Percentiles rank a stretch among this genome's conserved stretches.
These are phyloP conservation scores for Paratinospora sagittata DNA, from an alignment of 164 flowering plant genomes.

Conservation along the genomic window DNA sequence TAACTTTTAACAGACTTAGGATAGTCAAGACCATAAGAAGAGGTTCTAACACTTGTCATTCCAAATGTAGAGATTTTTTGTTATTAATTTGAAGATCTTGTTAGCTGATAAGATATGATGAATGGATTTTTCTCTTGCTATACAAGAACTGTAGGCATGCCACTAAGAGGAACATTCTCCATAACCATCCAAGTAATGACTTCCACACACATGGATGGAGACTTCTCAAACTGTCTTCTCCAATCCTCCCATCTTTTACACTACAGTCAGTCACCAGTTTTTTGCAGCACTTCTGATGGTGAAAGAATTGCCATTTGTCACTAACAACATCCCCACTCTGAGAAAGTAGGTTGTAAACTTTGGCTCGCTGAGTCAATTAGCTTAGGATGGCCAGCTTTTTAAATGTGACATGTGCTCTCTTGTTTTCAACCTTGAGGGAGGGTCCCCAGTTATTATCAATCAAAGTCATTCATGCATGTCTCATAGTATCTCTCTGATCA, in stretches of 20 bases:
- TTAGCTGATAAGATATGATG: too few relatives aligned
- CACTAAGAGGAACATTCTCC: background rate
- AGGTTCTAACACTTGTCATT: too few relatives aligned
- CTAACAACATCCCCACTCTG: background rate
- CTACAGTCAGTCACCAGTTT: background rate
- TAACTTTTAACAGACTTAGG: too few relatives aligned
- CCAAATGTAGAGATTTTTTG: too few relatives aligned
- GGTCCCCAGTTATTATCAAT: background rate
- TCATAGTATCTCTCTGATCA: background rate
- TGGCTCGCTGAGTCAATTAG: background rate
- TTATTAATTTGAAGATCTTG: too few relatives aligned
- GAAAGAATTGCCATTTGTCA: background rate
- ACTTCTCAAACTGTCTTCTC: background rate
- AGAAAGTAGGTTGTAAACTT: background rate
- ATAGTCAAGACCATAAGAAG: too few relatives aligned
- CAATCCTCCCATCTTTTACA: background rate
- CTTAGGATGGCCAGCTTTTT: background rate
- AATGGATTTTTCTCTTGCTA: background rate
- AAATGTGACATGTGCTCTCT: background rate
- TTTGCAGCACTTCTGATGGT: background rate
- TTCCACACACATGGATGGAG: background rate
- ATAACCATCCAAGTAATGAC: background rate
- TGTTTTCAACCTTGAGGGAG: background rate
- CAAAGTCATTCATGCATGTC: background rate
- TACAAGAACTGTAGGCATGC: background rate